These are phyloP conservation scores for Dactylonectria macrodidyma DNA, from an alignment of 2,329 filamentous ascomycete species.

Conservation along the genomic window DNA sequence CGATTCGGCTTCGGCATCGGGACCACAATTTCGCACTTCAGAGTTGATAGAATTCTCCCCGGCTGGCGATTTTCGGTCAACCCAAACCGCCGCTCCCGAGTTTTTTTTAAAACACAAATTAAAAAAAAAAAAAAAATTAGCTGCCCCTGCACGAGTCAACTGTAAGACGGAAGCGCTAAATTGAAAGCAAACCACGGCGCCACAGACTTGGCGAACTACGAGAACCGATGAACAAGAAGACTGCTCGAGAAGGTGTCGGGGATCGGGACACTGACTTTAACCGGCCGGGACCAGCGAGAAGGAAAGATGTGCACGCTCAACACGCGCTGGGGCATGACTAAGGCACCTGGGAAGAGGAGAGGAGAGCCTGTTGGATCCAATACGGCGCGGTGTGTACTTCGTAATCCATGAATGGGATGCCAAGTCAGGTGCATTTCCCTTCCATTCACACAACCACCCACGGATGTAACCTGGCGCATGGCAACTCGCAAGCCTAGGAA, in stretches of 20 bases:
- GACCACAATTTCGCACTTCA: conserved; percentile 16
- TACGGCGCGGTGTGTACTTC: conserved; percentile 12
- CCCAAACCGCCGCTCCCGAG: not conserved
- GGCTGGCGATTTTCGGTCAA: conserved; percentile 11
- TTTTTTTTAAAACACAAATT: not conserved
- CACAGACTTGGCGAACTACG: conserved; percentile 28
- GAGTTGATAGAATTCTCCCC: conserved; percentile 6
- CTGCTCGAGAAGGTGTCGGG: conserved; percentile 11
- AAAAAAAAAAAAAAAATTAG: too few species aligned
- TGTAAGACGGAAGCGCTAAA: conserved; percentile 16
- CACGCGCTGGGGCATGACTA: conserved; percentile 7
- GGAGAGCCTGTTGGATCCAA: not conserved
- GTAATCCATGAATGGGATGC: conserved; percentile 4
- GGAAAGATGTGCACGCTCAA: conserved; percentile 15
- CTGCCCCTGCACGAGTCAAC: conserved; percentile 21
- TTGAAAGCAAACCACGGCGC: conserved; percentile 26
- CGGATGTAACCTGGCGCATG: not conserved
- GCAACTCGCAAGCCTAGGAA: not conserved
- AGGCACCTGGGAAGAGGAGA: not conserved
- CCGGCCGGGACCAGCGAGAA: conserved; percentile 12
- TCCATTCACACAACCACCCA: not conserved
- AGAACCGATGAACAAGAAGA: conserved; percentile 7
- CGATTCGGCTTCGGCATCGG: conserved; percentile 22
- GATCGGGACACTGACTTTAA: conserved; percentile 22
- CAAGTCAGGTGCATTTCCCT: conserved; percentile 19